phyloP scores from a whole-genome alignment of 2,329 filamentous ascomycete species.

The Pseudogymnoascus sp. region DNA sequence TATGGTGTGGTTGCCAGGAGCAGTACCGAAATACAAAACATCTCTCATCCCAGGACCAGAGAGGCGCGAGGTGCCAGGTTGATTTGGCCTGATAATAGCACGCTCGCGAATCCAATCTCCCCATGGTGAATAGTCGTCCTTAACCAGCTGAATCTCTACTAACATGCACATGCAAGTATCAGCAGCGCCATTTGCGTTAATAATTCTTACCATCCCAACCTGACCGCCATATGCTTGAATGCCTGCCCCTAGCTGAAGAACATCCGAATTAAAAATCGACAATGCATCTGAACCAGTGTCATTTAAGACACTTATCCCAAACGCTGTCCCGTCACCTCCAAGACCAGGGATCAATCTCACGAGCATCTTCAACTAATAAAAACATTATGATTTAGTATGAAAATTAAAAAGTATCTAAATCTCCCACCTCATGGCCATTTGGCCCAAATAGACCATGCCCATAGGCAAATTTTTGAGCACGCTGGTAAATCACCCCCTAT shows the following conservation, averaged over 20 bases:
- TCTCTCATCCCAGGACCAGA: neutral
- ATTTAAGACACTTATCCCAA: too few relatives aligned
- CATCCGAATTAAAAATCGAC: neutral
- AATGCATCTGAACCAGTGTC: too few relatives aligned
- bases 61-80: neutral
- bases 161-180: neutral
- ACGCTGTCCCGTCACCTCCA: too few relatives aligned
- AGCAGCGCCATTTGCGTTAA: neutral
- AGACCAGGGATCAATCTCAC: too few relatives aligned
- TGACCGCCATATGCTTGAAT: neutral
- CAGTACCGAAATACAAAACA: neutral
- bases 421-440: too few relatives aligned
- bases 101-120: neutral
- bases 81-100: neutral
- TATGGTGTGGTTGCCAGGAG: neutral
- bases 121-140: neutral
- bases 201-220: neutral
- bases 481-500: too few relatives aligned
- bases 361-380: too few relatives aligned
- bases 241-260: neutral
- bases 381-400: too few relatives aligned
- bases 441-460: too few relatives aligned
- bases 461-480: too few relatives aligned
- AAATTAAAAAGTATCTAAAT: too few relatives aligned
- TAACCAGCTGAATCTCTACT: neutral